These are phyloP conservation scores for Dichotomopilus funicola DNA, from an alignment of 2,329 filamentous ascomycete genomes.

Conservation along the genomic window DNA sequence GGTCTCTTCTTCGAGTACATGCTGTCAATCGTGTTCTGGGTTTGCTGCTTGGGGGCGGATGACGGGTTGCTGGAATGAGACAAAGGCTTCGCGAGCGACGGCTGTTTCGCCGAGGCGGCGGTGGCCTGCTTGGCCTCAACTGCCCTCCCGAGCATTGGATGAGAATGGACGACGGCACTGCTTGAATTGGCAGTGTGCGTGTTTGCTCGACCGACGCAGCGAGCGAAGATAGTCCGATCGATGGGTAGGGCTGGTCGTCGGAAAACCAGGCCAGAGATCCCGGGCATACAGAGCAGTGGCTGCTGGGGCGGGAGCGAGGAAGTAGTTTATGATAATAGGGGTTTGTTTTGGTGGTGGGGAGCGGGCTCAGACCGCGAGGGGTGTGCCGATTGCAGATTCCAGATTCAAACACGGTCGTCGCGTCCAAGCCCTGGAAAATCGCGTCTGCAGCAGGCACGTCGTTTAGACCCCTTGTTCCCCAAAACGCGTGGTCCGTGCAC, in stretches of 20 bases:
- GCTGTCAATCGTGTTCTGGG: slow-evolving; percentile 40
- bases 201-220: slow-evolving; percentile 2
- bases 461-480: neutral
- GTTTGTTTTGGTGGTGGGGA: no score
- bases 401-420: neutral
- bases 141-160: slow-evolving; percentile 18
- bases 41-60: slow-evolving; percentile 30
- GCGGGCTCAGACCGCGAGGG: no score
- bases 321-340: no score
- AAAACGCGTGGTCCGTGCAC: slow-evolving; percentile 7
- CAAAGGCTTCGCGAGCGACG: slow-evolving; percentile 42
- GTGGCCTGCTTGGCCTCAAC: slow-evolving; percentile 29
- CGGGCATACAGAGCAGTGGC: slow-evolving; percentile 22
- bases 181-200: slow-evolving; percentile 14
- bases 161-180: neutral
- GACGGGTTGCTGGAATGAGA: slow-evolving; percentile 53
- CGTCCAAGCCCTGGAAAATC: slow-evolving; percentile 6
- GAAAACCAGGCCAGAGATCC: slow-evolving; percentile 18
- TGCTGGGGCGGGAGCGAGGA: neutral
- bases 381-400: no score
- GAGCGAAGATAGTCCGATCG: slow-evolving; percentile 10
- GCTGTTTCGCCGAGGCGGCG: slow-evolving; percentile 26
- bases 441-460: neutral
- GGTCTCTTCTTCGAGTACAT: slow-evolving; percentile 42
- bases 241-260: slow-evolving; percentile 18